A percentile compares a stretch with the other conserved stretches of the same genome.
phyloP scores from a whole-genome alignment of 768 basidiomycete genomes.

The Termitomyces bulborhizus region DNA sequence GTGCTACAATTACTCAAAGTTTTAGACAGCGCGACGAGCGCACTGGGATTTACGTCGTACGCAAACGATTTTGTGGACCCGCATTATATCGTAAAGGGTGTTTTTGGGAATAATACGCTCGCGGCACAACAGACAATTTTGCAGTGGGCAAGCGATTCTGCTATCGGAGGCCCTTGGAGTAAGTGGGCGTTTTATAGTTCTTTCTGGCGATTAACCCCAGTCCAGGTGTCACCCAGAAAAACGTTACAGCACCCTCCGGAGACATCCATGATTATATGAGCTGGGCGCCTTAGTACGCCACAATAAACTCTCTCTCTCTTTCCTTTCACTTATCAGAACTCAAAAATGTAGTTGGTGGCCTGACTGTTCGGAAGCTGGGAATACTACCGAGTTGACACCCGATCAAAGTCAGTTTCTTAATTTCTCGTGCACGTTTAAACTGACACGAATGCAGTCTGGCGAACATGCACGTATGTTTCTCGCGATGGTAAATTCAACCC shows the following conservation, averaged over 20 bases:
- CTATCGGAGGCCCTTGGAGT: conserved; percentile 51
- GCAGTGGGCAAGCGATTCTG: conserved; percentile 38
- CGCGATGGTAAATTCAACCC: conserved; percentile 65
- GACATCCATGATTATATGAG: conserved; percentile 62
- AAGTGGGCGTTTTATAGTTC: conserved; percentile 14
- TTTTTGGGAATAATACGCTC: conserved; percentile 34
- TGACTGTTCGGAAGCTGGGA: conserved; percentile 50
- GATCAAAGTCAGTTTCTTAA: conserved; percentile 35
- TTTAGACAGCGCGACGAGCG: neutral
- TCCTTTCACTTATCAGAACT: neutral
- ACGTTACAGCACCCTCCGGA: conserved; percentile 42
- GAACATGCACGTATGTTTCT: conserved; percentile 46
- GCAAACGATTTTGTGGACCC: conserved; percentile 55
- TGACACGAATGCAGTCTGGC: conserved; percentile 39
- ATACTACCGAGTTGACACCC: conserved; percentile 48
- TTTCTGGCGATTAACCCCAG: neutral
- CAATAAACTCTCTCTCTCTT: neutral
- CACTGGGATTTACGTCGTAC: conserved; percentile 32
- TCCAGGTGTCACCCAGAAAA: conserved; percentile 44
- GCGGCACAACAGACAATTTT: conserved; percentile 42
- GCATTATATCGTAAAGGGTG: conserved; percentile 34
- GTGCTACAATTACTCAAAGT: neutral
- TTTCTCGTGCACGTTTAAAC: neutral
- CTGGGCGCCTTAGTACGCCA: conserved; percentile 61
- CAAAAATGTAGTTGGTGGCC: conserved; percentile 49